Percentiles rank a stretch among this genome's conserved stretches.
These are phyloP conservation scores for Xylaria multiplex DNA, from an alignment of 2,329 filamentous ascomycete species.

Conservation along the genomic window DNA sequence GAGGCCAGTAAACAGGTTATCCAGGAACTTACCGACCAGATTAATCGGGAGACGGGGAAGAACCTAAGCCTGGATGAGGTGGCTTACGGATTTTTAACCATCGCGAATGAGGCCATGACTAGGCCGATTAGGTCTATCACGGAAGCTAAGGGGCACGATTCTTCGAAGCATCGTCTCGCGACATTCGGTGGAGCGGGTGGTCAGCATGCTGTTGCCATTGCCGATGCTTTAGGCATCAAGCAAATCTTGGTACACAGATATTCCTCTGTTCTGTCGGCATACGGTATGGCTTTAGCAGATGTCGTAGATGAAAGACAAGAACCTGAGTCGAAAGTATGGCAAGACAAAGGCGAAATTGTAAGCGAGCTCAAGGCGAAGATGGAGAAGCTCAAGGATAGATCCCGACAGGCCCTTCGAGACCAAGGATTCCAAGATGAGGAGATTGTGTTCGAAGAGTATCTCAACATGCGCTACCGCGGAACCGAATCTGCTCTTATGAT, in stretches of 20 bases:
- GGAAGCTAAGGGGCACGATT: conserved; percentile 91
- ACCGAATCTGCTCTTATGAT: conserved; percentile 94
- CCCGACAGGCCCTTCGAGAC: conserved; percentile 70
- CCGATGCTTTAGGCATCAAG: conserved; percentile 81
- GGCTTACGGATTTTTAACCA: conserved; percentile 87
- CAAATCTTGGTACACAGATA: conserved; percentile 89
- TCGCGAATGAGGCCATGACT: conserved; percentile 92
- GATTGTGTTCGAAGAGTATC: conserved; percentile 88
- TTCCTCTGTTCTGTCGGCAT: conserved; percentile 88
- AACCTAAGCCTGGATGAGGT: conserved; percentile 84
- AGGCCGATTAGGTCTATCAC: conserved; percentile 89
- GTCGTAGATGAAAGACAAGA: conserved; percentile 93
- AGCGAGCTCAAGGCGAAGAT: conserved; percentile 77
- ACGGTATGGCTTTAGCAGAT: conserved; percentile 92
- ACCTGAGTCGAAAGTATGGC: conserved; percentile 72
- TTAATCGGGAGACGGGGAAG: conserved; percentile 79
- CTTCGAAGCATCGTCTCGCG: conserved; percentile 87
- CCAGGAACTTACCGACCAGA: conserved; percentile 77
- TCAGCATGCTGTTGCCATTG: conserved; percentile 92
- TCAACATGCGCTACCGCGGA: conserved; percentile 92
- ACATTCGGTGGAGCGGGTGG: conserved; percentile 93
- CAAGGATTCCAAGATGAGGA: conserved; percentile 82
- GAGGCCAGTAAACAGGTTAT: conserved; percentile 80
- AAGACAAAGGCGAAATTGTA: conserved; percentile 66
- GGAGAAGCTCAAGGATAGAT: conserved; percentile 81